phyloP scores from a whole-genome alignment of 2,329 filamentous ascomycete species.

The Penicillium expansum region DNA sequence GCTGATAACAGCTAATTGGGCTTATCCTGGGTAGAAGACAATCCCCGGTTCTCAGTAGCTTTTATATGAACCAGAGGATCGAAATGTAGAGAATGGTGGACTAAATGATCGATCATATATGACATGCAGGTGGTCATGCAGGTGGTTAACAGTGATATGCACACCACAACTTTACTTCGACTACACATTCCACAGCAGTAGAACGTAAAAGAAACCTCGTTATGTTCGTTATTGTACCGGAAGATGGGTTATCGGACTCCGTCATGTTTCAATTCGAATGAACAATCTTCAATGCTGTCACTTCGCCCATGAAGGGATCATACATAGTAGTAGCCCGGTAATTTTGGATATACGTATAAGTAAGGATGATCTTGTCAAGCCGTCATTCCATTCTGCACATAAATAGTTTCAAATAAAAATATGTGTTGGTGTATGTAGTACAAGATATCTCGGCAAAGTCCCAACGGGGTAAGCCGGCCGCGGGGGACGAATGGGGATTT shows the following conservation, averaged over 20 bases:
- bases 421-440: too few species aligned
- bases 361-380: not conserved
- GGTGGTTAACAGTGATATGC: not conserved
- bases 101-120: not conserved
- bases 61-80: not conserved
- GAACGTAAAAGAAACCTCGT: not conserved
- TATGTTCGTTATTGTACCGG: constrained; percentile 1
- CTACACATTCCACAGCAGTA: not conserved
- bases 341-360: not conserved
- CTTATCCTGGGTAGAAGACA: not conserved
- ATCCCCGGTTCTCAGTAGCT: not conserved
- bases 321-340: too few species aligned
- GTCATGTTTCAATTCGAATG: not conserved
- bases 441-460: not conserved
- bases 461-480: not conserved
- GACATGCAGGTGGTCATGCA: not conserved
- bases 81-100: not conserved
- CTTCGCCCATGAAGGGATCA: not conserved
- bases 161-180: not conserved
- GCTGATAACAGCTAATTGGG: not conserved
- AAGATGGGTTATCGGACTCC: not conserved
- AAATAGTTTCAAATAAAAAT: not conserved
- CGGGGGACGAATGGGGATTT: not conserved
- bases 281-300: not conserved
- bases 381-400: not conserved